Evolutionary conservation across 805 yeast species (phyloP), one percentile per base, ranked within the genome.

Genomic region (Lipomyces yamanashiensis): DNA sequence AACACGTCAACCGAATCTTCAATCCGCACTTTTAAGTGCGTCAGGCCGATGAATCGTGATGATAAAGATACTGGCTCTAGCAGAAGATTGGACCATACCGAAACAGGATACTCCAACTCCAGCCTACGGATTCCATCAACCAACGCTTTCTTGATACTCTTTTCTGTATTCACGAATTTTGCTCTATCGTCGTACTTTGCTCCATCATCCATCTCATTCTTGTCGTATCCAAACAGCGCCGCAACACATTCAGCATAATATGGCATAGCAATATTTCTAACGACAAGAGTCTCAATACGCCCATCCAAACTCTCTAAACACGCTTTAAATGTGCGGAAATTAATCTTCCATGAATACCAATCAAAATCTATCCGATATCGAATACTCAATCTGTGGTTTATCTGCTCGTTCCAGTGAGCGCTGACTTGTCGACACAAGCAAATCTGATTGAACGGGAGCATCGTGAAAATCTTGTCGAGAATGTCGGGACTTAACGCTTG

Each of bases 261-360:
- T 9, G 49, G n/a, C 7, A 54, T 40, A 5, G 57, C 57, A 5
- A 54, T 54, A 19, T 54, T 54, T 4, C 41, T 13, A 9, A 41
- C n/a, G 1, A 43, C 19, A 19, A 54, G 43, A 7, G 57, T 28
- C 19, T 28, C 39, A n/a, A 43, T 1, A 7, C 49, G 37, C n/a
- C 57, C 57, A 23, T 43, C n/a, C n/a, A 34, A 13, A 2, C 50
- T 49, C 13, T 5, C 15, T 8, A 54, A 28, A 33, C 48, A 41
- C 3, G 49, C 23, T n/a, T 15, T n/a, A 34, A 54, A 54, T 1
- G 57, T 34, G 7, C 21, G 40, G n/a, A 43, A 33, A 28, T 43
- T 23, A 40, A 54, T 54, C n/a, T 41, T 54, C 57, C 57, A 54
- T 13, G 9, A 13, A 33, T 43, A 54, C 57, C 57, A 54, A 28